Evolutionary conservation across 163 green algal species (phyloP), one percentile per base, ranked within the genome.

Genomic region (Scenedesmus sp.): DNA sequence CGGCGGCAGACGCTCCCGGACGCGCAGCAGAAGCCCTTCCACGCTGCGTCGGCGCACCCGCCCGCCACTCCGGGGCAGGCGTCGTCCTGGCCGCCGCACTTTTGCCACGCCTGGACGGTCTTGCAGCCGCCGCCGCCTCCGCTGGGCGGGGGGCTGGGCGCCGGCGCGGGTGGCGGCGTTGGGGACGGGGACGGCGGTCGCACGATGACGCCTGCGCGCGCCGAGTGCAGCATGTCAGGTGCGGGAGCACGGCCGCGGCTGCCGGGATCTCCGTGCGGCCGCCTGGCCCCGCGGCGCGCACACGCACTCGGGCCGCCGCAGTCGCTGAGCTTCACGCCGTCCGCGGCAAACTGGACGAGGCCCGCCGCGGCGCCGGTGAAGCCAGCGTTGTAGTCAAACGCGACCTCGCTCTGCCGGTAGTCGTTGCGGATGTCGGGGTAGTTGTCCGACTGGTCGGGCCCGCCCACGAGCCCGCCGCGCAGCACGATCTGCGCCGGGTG

Each of bases 331-430:
- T 14, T 9, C 24, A 26, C 22, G 3, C 47, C 60, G 3, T 62
- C 13, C 7, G 18, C n/a, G n/a, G 42, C 34, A 58, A 75, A 74
- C 2, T 74, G 29, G 3, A 48, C 50, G n/a, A 84, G 60, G 15
- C 50, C 67, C 13, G 77, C 77, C 11, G 29, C 45, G 29, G 69
- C 67, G 10, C 77, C 77, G 9, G 77, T 84, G 67, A 84, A 84
- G 60, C 69, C 81, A 15, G 81, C 81, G n/a, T 87, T 87, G 69
- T 82, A 87, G 77, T 87, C 81, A 28, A 85, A 48, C 13, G 81
- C 77, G 17, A 87, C 67, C 70, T 87, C 81, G 28, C 53, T 79
- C 26, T 58, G 47, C 57, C 78, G 56, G 62, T 84, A 87, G 63
- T 87, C 77, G 14, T 77, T 56, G 17, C 81, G 63, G 33, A 78